Evolutionary conservation across 2,329 filamentous ascomycete genomes (phyloP).

Genomic region (Alternaria rosae): DNA sequence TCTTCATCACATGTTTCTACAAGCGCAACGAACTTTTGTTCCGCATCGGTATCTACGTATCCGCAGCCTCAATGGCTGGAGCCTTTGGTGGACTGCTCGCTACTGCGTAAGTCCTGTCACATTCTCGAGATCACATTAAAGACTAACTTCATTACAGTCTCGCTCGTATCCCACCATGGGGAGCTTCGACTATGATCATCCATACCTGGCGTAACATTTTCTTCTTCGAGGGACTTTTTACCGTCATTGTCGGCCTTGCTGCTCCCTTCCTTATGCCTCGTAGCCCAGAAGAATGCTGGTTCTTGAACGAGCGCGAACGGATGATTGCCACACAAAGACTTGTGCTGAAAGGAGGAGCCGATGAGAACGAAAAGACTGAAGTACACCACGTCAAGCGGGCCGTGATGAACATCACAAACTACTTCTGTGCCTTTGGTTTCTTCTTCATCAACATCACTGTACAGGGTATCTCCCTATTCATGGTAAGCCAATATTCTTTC

Average conservation of each 20-base stretch:
- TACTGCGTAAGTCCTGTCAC: slow-evolving; percentile 52
- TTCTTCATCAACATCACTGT: slow-evolving; percentile 69
- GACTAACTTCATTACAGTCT: slow-evolving; percentile 22
- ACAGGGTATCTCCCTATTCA: slow-evolving; percentile 54
- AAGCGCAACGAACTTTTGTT: slow-evolving; percentile 64
- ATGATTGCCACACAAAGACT: slow-evolving; percentile 63
- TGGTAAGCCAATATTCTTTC: slow-evolving; percentile 33
- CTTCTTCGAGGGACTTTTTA: slow-evolving; percentile 68
- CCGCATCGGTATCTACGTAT: slow-evolving; percentile 64
- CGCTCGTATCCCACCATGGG: slow-evolving; percentile 61
- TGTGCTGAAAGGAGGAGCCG: slow-evolving; percentile 57
- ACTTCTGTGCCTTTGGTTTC: slow-evolving; percentile 65
- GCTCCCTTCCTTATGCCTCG: slow-evolving; percentile 63
- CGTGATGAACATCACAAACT: slow-evolving; percentile 65
- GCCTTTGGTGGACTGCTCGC: slow-evolving; percentile 66
- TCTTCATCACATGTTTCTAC: slow-evolving; percentile 65
- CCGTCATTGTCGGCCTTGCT: slow-evolving; percentile 56
- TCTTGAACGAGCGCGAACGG: slow-evolving; percentile 62
- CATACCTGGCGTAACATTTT: slow-evolving; percentile 62
- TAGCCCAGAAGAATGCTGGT: slow-evolving; percentile 57
- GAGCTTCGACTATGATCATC: slow-evolving; percentile 53
- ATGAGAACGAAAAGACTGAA: slow-evolving; percentile 57
- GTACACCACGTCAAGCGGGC: slow-evolving; percentile 60
- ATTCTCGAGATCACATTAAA: background rate
- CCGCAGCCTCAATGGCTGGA: slow-evolving; percentile 62